These are phyloP conservation scores for Brasilioporus rufonigricans DNA, from an alignment of 768 basidiomycete species.

Conservation along the genomic window DNA sequence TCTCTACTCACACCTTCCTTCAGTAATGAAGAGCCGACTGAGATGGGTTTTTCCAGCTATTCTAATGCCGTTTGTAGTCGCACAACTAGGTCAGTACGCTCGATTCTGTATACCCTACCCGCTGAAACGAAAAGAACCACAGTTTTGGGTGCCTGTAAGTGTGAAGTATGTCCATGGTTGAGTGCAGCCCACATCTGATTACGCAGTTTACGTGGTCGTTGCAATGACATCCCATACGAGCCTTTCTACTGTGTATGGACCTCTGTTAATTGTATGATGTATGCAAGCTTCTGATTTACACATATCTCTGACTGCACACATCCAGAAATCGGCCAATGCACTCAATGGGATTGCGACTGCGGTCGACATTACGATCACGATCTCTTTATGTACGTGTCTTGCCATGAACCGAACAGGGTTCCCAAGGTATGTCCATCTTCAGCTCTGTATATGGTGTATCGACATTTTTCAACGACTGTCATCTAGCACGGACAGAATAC, in stretches of 20 bases:
- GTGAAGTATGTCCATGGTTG: neutral
- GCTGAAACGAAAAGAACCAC: neutral
- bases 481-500: slow-evolving; percentile 23
- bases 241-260: slow-evolving; percentile 14
- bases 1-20: neutral
- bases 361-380: slow-evolving; percentile 20
- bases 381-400: slow-evolving; percentile 21
- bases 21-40: slow-evolving; percentile 16
- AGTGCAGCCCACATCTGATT: slow-evolving; percentile 1
- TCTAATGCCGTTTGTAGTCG: slow-evolving; percentile 18
- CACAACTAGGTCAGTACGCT: slow-evolving; percentile 15
- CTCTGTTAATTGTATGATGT: slow-evolving; percentile 21
- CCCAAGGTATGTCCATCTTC: slow-evolving; percentile 11
- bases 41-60: slow-evolving; percentile 18
- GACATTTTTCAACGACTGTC: neutral
- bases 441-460: too few relatives aligned
- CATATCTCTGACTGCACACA: slow-evolving; percentile 1
- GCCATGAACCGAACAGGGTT: slow-evolving; percentile 23
- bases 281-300: neutral
- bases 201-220: slow-evolving; percentile 14
- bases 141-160: slow-evolving; percentile 19
- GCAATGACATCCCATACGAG: slow-evolving; percentile 15
- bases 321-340: slow-evolving; percentile 14
- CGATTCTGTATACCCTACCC: neutral
- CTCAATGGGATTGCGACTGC: slow-evolving; percentile 13